phyloP scores from a whole-genome alignment of 352 stramenopile genomes.

The Globisporangium solare region DNA sequence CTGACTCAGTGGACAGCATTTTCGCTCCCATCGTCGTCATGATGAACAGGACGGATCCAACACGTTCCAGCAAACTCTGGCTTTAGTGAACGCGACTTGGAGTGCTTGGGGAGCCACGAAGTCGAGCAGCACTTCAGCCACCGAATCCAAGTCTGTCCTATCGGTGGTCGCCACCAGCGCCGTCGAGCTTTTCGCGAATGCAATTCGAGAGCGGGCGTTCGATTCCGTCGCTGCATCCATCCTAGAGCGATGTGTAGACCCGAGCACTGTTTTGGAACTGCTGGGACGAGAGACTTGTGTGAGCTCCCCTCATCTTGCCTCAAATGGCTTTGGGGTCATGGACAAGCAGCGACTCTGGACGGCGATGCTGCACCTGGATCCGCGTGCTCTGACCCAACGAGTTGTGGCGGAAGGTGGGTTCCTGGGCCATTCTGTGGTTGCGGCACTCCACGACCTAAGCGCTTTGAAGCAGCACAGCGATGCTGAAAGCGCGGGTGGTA shows the following conservation, averaged over 20 bases:
- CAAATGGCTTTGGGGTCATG: constrained; percentile 4
- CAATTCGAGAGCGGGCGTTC: not conserved
- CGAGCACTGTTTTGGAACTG: constrained; percentile 8
- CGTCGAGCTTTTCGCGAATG: constrained; percentile 8
- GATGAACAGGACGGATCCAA: not conserved
- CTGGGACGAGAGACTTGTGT: not conserved
- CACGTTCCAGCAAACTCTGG: not conserved
- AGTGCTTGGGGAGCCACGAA: not conserved
- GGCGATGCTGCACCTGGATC: constrained; percentile 21
- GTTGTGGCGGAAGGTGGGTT: constrained; percentile 23
- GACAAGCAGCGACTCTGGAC: constrained; percentile 27
- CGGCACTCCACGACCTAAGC: not conserved
- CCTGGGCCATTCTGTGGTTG: constrained; percentile 14
- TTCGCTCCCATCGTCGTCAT: not conserved
- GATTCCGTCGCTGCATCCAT: constrained; percentile 2
- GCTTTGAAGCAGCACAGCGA: not conserved
- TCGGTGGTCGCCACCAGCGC: not conserved
- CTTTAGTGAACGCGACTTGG: not conserved
- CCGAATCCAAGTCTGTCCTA: not conserved
- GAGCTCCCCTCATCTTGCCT: not conserved
- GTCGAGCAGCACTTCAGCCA: not conserved
- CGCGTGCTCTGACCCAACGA: constrained; percentile 10
- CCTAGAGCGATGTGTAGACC: constrained; percentile 12
- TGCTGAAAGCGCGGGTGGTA: not conserved
- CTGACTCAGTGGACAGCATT: constrained; percentile 17